These are phyloP conservation scores for Cutaneotrichosporon sp. DNA, from an alignment of 1,284 basidiomycete genomes.

Conservation along the genomic window DNA sequence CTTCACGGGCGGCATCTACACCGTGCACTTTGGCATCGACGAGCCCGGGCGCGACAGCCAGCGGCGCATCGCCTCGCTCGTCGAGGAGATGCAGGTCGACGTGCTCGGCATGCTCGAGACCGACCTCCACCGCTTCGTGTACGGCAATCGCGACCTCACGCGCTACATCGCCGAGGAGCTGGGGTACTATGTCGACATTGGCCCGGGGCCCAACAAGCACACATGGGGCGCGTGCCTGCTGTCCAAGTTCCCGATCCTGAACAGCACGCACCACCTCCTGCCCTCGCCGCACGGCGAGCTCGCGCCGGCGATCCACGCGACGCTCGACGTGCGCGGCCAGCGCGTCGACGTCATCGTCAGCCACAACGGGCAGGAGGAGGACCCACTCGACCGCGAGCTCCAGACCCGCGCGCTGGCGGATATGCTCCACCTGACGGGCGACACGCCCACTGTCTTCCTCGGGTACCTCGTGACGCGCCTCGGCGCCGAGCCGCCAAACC, in stretches of 20 bases:
- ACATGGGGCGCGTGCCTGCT: constrained; percentile 88
- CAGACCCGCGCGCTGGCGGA: constrained; percentile 80
- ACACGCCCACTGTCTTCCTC: constrained; percentile 79
- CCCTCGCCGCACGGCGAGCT: constrained; percentile 84
- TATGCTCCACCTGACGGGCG: constrained; percentile 72
- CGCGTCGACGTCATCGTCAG: constrained; percentile 78
- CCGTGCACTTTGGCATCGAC: constrained; percentile 85
- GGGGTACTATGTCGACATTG: constrained; percentile 70
- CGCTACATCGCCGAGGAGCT: constrained; percentile 74
- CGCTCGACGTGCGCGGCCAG: constrained; percentile 77
- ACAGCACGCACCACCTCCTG: constrained; percentile 83
- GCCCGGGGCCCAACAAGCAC: constrained; percentile 84
- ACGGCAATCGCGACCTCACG: constrained; percentile 87
- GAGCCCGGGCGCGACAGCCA: constrained; percentile 81
- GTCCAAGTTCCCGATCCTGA: constrained; percentile 91
- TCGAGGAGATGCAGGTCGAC: constrained; percentile 79
- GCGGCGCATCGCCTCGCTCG: constrained; percentile 70
- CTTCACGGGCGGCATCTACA: constrained; percentile 89
- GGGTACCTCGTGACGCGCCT: constrained; percentile 97
- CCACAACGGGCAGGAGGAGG: constrained; percentile 94
- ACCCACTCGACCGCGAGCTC: constrained; percentile 90
- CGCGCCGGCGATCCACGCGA: constrained; percentile 87
- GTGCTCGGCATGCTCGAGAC: constrained; percentile 78
- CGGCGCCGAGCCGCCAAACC: constrained; percentile 73
- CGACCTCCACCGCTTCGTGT: constrained; percentile 79